These are phyloP conservation scores for Theileria annulata DNA, from an alignment of 169 alveolate genomes.

Conservation along the genomic window DNA sequence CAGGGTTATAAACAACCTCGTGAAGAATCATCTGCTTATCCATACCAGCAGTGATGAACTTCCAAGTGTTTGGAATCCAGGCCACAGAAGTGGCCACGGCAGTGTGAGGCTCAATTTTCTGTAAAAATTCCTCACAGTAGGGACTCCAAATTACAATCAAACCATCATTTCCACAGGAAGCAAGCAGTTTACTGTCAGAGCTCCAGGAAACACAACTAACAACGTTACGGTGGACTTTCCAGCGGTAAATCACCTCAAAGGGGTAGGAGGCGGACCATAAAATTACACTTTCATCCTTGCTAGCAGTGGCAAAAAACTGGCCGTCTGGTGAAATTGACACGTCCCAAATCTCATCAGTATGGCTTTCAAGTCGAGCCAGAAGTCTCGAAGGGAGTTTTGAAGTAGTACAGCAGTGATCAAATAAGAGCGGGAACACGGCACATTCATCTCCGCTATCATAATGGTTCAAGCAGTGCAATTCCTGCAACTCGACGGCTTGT, in stretches of 20 bases:
- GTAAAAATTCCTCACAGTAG: constrained; percentile 39
- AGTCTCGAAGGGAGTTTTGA: constrained; percentile 63
- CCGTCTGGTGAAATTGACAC: constrained; percentile 70
- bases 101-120: constrained; percentile 58
- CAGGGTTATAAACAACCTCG: constrained; percentile 32
- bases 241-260: constrained; percentile 60
- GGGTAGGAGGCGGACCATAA: constrained; percentile 69
- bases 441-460: constrained; percentile 9
- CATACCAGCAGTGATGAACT: constrained; percentile 66
- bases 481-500: constrained; percentile 58
- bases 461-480: constrained; percentile 51
- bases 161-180: constrained; percentile 69
- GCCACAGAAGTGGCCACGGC: constrained; percentile 61
- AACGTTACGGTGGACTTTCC: constrained; percentile 70
- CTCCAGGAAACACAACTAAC: constrained; percentile 77
- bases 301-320: constrained; percentile 70
- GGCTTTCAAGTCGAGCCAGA: constrained; percentile 67
- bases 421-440: constrained; percentile 33
- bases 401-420: constrained; percentile 66
- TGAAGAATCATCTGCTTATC: constrained; percentile 66
- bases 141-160: constrained; percentile 74
- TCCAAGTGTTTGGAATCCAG: constrained; percentile 69
- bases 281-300: constrained; percentile 71
- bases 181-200: constrained; percentile 61
- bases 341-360: constrained; percentile 79